phyloP scores from a whole-genome alignment of 306 rosid genomes.

The Prosopis cineraria region DNA sequence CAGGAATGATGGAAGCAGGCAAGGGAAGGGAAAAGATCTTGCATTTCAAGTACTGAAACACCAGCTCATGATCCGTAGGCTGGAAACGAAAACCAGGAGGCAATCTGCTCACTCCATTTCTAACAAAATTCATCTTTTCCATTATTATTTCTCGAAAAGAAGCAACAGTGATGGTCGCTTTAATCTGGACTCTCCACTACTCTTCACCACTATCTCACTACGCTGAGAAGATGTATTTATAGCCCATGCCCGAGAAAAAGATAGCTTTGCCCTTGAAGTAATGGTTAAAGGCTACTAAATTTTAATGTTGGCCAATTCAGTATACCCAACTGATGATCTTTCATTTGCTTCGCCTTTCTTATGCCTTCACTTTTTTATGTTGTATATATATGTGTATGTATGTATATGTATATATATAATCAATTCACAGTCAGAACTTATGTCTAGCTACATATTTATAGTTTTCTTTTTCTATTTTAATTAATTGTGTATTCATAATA shows the following conservation, averaged over 20 bases:
- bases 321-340: slow-evolving; percentile 20
- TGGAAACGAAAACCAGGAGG: slow-evolving; percentile 80
- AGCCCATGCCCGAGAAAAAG: slow-evolving; percentile 2
- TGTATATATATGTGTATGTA: too few relatives aligned
- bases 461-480: not conserved
- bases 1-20: slow-evolving; percentile 68
- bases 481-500: not conserved
- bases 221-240: too few relatives aligned
- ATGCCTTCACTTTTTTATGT: slow-evolving; percentile 13
- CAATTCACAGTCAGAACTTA: not conserved
- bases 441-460: not conserved
- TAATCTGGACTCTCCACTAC: too few relatives aligned
- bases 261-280: not conserved
- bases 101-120: slow-evolving; percentile 50
- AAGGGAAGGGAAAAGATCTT: slow-evolving; percentile 55
- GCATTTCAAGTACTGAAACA: slow-evolving; percentile 62
- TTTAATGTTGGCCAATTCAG: slow-evolving; percentile 11
- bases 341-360: slow-evolving; percentile 29
- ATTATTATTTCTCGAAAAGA: slow-evolving; percentile 7
- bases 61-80: slow-evolving; percentile 74
- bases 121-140: slow-evolving; percentile 48
- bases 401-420: too few relatives aligned
- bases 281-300: slow-evolving; percentile 14
- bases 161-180: too few relatives aligned
- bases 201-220: too few relatives aligned